Evolutionary conservation across 139 green algal genomes (phyloP).

Genomic region (Chlorella sp.): DNA sequence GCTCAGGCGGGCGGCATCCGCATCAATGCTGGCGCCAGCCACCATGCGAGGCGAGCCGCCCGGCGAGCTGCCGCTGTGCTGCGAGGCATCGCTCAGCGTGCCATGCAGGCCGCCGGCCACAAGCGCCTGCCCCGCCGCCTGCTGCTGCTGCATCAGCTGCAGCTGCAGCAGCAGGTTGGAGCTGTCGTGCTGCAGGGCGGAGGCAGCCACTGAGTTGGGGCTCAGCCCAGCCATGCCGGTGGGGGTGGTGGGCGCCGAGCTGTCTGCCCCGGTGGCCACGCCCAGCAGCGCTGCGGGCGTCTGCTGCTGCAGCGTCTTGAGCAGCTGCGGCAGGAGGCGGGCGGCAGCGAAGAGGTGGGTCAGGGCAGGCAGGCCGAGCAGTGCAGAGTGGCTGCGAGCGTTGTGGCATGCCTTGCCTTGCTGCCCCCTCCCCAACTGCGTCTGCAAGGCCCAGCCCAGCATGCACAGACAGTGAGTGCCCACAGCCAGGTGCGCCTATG

Average conservation of each 20-base stretch:
- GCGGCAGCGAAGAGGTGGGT: no score
- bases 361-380: no score
- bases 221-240: neutral
- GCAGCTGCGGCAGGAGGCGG: neutral
- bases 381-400: no score
- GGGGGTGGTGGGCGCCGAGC: neutral
- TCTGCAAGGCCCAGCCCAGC: no score
- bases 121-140: constrained; percentile 54
- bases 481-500: no score
- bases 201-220: neutral
- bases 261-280: neutral
- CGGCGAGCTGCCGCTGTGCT: constrained; percentile 7
- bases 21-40: neutral
- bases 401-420: no score
- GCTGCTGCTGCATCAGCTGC: constrained; percentile 50
- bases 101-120: constrained; percentile 16
- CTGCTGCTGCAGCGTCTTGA: constrained; percentile 18
- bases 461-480: no score
- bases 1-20: neutral
- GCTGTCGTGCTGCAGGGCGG: neutral
- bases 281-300: neutral
- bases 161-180: constrained; percentile 24
- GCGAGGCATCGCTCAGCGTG: constrained; percentile 26
- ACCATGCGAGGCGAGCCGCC: neutral
- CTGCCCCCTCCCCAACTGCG: no score